Base-by-base conservation (phyloP, 441 rosid species). In the California macrophylla region DNA sequence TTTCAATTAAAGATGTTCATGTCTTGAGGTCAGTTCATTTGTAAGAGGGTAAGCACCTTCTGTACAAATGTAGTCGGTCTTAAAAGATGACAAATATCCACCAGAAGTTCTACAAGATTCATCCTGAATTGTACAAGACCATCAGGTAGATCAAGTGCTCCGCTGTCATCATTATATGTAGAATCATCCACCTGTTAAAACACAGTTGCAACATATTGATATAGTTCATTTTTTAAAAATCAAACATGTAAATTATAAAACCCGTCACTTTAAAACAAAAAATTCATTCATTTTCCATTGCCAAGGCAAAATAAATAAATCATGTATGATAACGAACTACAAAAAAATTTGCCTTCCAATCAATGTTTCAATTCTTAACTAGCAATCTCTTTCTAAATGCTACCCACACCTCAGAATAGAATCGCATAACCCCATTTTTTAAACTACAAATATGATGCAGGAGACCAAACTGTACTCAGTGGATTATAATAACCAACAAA, bases 71-170 rank as follows among this genome's bases (percentile, higher is more conserved):
- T 75, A 18, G 80, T 71, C 64, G 97, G 87, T 72, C 80, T 86
- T 76, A 89, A 78, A 66, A 93, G 84, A 74, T 91, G 98, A 68
- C 98, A 93, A 63, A 91, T 85, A 83, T 93, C 98, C 76, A 88
- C 96, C 84, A 91, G 75, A 76, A 91, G 89, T 79, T 93, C 98
- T 66, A 84, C 83, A 72, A 93, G 96, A 83, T 93, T 89, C 82
- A 77, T 86, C 82, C 98, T 83, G 72, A 86, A 93, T 70, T 88
- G 93, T 66, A 81, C 79, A 63, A 93, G 93, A 62, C 93, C 92
- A 78, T 93, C 98, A 30, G 97, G 96, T 75, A 93, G 82, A 38
- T 89, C 93, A 67, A 83, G 74, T 45, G 76, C 79, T 75, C 80
- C 85, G 70, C 84, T 82, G 50, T 83, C 89, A 56, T 87, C 92